Evolutionary conservation across 495 filamentous ascomycete genomes (phyloP), one percentile per base, ranked within the genome.

Genomic region (Paragyromitra xinjiangensis): DNA sequence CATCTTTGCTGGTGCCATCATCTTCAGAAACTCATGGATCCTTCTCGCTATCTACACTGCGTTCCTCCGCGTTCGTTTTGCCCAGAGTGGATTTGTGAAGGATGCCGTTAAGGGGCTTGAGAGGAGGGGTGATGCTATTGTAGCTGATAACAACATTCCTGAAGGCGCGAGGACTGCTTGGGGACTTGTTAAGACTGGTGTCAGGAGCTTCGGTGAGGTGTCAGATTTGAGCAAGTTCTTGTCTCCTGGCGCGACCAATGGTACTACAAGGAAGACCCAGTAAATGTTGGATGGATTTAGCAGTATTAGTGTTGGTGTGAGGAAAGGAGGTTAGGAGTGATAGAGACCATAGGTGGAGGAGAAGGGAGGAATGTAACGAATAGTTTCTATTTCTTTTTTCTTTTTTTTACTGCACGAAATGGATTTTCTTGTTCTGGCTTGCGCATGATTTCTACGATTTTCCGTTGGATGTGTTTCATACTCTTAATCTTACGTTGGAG

Each of bases 21-120:
- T 94, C 74, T 98, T 98, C 88, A 92, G 91, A 84, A 91, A 94
- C 69, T 94, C 92, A 83, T 97, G 95, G 93, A 88, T 98, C 83
- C 87, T 98, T 37, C 82, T 98, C 48, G 84, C 87, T 59, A 82
- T 95, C 85, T 99, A 98, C 88, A 92, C 94, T 79, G 88, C 90
- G 79, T 99, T 99, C 90, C 90, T 98, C 83, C 92, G 95, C 66
- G 91, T 94, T 45, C 89, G 95, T 79, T 94, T 91, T 84, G 88
- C 93, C 70, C 96, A 98, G 88, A 97, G 94, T 87, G 88, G 84
- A 65, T 98, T 98, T 81, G 92, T 98, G 37, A 92, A 95, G 85
- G 89, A 89, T 78, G 91, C 93, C 50, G 89, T 98, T 79, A 85
- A 87, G 71, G 88, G 91, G 71, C 83, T 95, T 66, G 90, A 90